Percentiles rank a stretch among this genome's conserved stretches.
Conservation (phyloP, 2,329 filamentous ascomycete species). For the Colletotrichum orchidophilum region DNA sequence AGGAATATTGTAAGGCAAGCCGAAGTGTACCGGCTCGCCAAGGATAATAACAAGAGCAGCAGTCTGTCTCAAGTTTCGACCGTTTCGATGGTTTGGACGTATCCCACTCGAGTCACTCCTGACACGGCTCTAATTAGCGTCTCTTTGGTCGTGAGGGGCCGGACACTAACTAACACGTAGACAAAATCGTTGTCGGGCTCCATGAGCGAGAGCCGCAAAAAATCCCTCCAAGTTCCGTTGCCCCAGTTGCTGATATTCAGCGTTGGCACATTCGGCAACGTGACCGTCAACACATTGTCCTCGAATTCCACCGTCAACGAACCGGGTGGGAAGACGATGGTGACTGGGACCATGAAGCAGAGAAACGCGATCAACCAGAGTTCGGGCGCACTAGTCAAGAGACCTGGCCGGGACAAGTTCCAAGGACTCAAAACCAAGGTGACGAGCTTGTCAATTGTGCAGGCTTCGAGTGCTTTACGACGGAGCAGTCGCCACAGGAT, state of each 20-base stretch:
- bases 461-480: neutral
- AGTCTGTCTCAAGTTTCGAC: neutral
- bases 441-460: conserved; percentile 12
- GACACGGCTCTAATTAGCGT: neutral
- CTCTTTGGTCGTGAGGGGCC: neutral
- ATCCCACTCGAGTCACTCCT: neutral
- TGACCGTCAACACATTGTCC: neutral
- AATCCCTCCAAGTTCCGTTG: neutral
- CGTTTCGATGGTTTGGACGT: too few species aligned
- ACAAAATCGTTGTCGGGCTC: neutral
- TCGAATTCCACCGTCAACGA: conserved; percentile 7
- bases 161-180: neutral
- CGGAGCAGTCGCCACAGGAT: conserved; percentile 5
- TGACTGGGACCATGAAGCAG: conserved; percentile 6
- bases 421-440: neutral
- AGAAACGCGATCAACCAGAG: neutral
- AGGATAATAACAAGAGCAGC: neutral
- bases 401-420: neutral
- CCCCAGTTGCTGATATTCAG: conserved; percentile 17
- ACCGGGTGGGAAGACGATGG: conserved; percentile 14
- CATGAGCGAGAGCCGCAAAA: conserved; percentile 1
- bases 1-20: neutral
- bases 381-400: neutral
- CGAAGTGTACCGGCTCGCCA: neutral
- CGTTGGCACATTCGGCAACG: neutral